Base-by-base conservation (phyloP, 805 yeast genomes). In the Pichia sporocuriosa region DNA sequence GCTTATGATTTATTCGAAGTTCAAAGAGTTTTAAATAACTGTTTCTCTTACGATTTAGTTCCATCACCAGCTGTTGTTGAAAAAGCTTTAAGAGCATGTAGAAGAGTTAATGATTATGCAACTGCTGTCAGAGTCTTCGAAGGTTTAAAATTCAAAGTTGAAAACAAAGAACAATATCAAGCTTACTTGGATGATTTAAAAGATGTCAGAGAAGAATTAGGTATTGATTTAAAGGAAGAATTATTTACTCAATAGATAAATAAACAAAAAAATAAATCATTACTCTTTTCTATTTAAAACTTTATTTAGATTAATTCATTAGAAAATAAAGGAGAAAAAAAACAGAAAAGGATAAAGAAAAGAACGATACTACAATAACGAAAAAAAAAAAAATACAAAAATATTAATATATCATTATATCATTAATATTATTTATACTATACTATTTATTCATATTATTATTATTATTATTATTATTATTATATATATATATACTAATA, bases 91-190 rank as follows among this genome's bases (percentile, higher is more conserved):
- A 81, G 85, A 71, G 98, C 98, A 36, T 89, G 97, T 57, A 89
- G 98, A 81, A 86, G 97, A 72, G 97, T 93, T 54, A 87, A 93
- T 69, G 98, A 93, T 72, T 86, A 86, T 71, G 96, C 98, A 48
- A 89, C 97, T 46, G 98, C 98, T 43, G 93, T 88, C 55, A 85
- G 98, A 72, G 96, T 95, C 43, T 93, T 93, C 59, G 98, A 90
- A 75, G 97, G 95, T 53, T 78, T 93, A 65, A 86, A 84, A 68
- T 86, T 80, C 79, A 93, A 93, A 75, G 97, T 93, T 51, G 97
- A 90, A 68, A 86, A 82, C 72, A 80, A 77, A 63, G 83, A 82
- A 55, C 97, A 93, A 72, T 93, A 93, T 75, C 77, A 83, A 58
- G 97, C 96, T 51, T 93, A 93, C 75, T 80, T 93, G 56, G 95